A percentile compares a stretch with the other conserved stretches of the same genome.
Evolutionary conservation across 2,329 filamentous ascomycete genomes (phyloP).

Genomic region (Annulohypoxylon truncatum): DNA sequence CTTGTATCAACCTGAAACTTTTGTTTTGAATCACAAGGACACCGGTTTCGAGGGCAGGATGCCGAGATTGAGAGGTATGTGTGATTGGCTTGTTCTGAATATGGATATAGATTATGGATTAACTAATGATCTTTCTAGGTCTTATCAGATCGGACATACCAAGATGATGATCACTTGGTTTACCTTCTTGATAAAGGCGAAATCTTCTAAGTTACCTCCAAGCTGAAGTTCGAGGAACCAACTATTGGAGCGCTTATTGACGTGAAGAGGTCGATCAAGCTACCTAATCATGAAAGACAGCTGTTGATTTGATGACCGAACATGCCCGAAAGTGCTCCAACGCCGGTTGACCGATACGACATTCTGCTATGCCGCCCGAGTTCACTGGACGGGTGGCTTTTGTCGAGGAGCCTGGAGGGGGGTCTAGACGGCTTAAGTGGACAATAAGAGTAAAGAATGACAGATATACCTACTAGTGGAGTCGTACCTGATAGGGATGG

Average conservation of each 20-base stretch:
- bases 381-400: background rate
- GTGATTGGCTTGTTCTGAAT: background rate
- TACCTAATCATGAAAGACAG: slow-evolving; percentile 3
- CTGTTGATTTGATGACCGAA: slow-evolving; percentile 9
- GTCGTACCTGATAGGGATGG: background rate
- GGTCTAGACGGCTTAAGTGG: background rate
- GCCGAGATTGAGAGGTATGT: background rate
- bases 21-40: slow-evolving; percentile 9
- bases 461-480: background rate
- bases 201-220: background rate
- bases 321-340: slow-evolving; percentile 30
- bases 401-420: background rate
- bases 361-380: background rate
- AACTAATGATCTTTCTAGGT: slow-evolving; percentile 11
- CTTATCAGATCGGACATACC: slow-evolving; percentile 1
- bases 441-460: background rate
- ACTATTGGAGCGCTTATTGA: slow-evolving; percentile 27
- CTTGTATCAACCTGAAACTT: slow-evolving; percentile 5
- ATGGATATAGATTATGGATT: slow-evolving; percentile 13
- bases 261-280: background rate
- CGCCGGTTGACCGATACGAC: slow-evolving; percentile 24
- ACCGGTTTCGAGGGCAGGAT: slow-evolving; percentile 6
- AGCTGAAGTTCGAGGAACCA: background rate
- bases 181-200: background rate
- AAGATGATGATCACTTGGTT: background rate